A percentile compares a stretch with the other conserved stretches of the same genome.
These are phyloP conservation scores for Lithocarpus polystachyus DNA, from an alignment of 306 rosid species.

Conservation along the genomic window DNA sequence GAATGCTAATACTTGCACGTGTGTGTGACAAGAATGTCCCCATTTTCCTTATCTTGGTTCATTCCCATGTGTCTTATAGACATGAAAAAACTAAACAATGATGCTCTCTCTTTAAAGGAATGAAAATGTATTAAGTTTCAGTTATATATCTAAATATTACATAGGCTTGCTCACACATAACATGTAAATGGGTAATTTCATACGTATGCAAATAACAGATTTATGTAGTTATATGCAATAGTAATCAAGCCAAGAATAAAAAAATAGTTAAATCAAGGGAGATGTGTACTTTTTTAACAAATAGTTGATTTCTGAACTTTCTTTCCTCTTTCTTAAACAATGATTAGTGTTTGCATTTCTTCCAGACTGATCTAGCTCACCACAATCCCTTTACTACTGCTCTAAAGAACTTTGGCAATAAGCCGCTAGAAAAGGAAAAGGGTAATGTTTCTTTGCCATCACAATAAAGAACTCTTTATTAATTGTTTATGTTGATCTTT, in stretches of 20 bases:
- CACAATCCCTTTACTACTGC: conserved; percentile 46
- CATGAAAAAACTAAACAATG: too few species aligned
- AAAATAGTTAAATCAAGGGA: not conserved
- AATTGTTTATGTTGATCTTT: conserved; percentile 1
- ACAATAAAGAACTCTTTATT: not conserved
- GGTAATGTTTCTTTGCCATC: conserved; percentile 23
- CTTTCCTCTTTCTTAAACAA: not conserved
- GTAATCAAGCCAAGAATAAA: not conserved
- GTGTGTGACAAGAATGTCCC: not conserved
- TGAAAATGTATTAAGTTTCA: too few species aligned
- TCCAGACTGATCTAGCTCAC: conserved; percentile 62
- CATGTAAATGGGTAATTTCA: not conserved
- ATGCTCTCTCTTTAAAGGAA: too few species aligned
- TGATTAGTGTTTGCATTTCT: conserved; percentile 4
- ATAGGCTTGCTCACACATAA: not conserved
- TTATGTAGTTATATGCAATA: not conserved
- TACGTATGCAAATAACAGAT: not conserved
- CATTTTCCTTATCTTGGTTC: not conserved
- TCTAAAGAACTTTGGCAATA: conserved; percentile 52
- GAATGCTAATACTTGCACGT: conserved; percentile 5
- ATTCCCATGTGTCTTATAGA: not conserved
- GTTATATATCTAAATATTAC: not conserved
- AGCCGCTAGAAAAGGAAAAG: conserved; percentile 28
- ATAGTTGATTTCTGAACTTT: not conserved
- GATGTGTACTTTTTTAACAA: not conserved